phyloP scores from a whole-genome alignment of 192 early-diverging fungal species.

The Podochytrium sp. region DNA sequence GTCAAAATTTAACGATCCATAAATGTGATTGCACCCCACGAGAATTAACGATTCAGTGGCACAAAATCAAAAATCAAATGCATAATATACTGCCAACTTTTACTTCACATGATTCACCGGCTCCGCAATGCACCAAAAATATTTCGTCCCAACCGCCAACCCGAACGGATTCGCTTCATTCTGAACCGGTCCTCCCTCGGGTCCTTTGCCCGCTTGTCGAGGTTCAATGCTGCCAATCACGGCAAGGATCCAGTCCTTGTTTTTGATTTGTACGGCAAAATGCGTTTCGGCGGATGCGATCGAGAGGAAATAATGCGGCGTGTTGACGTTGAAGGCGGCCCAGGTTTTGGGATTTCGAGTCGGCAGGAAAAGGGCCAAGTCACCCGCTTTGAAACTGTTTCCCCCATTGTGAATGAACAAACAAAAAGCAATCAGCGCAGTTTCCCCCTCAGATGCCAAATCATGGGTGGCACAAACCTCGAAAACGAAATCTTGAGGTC shows the following conservation, averaged over 20 bases:
- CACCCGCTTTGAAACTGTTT: conserved; percentile 48
- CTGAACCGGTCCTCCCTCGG: background rate
- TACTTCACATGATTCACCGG: too few relatives aligned
- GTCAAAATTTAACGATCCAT: too few relatives aligned
- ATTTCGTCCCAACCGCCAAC: conserved; percentile 37
- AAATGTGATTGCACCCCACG: too few relatives aligned
- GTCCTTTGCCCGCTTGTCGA: conserved; percentile 8
- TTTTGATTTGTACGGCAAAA: conserved; percentile 44
- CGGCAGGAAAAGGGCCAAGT: conserved; percentile 54
- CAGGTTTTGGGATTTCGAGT: conserved; percentile 52
- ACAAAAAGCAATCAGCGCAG: too few relatives aligned
- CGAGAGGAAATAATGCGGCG: conserved; percentile 51
- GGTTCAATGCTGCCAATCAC: conserved; percentile 38
- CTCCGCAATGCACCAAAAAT: conserved; percentile 33
- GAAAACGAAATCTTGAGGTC: conserved; percentile 20
- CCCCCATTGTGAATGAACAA: too few relatives aligned
- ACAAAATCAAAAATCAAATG: too few relatives aligned
- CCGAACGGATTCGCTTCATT: conserved; percentile 40
- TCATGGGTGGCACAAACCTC: background rate
- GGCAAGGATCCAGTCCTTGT: conserved; percentile 51
- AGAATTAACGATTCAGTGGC: too few relatives aligned
- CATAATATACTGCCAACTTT: too few relatives aligned
- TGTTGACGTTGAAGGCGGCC: conserved; percentile 55
- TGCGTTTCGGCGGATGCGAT: conserved; percentile 11
- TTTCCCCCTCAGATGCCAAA: too few relatives aligned